These are phyloP conservation scores for Triadica sebifera DNA, from an alignment of 345 rosid species.

Conservation along the genomic window DNA sequence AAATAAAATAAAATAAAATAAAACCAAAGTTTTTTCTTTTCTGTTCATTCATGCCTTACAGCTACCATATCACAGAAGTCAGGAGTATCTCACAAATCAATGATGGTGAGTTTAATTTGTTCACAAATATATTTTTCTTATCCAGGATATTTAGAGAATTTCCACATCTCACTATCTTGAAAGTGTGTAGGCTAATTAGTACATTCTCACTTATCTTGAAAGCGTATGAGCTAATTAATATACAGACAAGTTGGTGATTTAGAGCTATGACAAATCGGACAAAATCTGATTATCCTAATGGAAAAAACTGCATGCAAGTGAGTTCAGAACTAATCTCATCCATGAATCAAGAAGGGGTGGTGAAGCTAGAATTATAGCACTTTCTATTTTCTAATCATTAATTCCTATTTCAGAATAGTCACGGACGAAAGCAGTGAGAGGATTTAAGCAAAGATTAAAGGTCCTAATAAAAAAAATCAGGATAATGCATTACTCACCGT, in stretches of 20 bases:
- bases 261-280: too few relatives aligned
- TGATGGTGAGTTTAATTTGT: neutral
- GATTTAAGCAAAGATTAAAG: neutral
- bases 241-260: too few relatives aligned
- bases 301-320: too few relatives aligned
- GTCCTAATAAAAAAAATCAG: neutral
- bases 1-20: neutral
- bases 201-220: too few relatives aligned
- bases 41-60: neutral
- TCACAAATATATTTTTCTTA: neutral
- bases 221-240: too few relatives aligned
- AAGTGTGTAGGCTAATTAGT: neutral
- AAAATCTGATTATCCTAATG: too few relatives aligned
- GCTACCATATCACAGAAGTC: neutral
- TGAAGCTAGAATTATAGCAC: too few relatives aligned
- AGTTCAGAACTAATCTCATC: too few relatives aligned
- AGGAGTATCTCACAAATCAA: neutral
- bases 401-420: neutral
- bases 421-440: neutral
- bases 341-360: too few relatives aligned
- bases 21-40: neutral
- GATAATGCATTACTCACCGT: conserved; percentile 47
- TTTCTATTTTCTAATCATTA: neutral
- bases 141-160: neutral
- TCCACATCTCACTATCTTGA: neutral